These are phyloP conservation scores for Pleurotus platypus DNA, from an alignment of 768 basidiomycete genomes.

Conservation along the genomic window DNA sequence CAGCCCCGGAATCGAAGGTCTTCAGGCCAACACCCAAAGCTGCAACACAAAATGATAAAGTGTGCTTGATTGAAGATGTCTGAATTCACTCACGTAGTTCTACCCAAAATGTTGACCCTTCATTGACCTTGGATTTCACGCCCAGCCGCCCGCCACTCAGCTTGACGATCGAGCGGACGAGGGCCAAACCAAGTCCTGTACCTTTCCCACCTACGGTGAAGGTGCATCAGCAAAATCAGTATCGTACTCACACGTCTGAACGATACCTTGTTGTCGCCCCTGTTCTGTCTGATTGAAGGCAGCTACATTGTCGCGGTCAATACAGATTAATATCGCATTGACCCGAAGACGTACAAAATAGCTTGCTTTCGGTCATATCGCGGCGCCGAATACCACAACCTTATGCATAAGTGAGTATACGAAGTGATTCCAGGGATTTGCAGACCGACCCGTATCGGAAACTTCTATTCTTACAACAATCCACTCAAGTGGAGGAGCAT, in stretches of 20 bases:
- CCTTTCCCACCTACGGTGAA: constrained; percentile 51
- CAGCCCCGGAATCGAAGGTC: constrained; percentile 16
- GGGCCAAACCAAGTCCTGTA: constrained; percentile 71
- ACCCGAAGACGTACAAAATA: constrained; percentile 53
- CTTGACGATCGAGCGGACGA: constrained; percentile 78
- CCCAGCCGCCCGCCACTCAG: constrained; percentile 71
- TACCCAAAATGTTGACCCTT: constrained; percentile 89
- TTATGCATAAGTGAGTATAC: not conserved
- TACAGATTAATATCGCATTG: constrained; percentile 6
- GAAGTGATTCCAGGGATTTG: not conserved
- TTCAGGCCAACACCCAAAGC: constrained; percentile 71
- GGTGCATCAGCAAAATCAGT: constrained; percentile 3
- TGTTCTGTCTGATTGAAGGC: constrained; percentile 80
- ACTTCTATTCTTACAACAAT: constrained; percentile 87
- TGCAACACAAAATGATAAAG: constrained; percentile 14
- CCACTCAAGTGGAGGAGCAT: constrained; percentile 43
- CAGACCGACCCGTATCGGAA: constrained; percentile 57
- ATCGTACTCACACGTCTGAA: not conserved
- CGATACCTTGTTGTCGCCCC: constrained; percentile 60
- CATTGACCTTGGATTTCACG: constrained; percentile 56
- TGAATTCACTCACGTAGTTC: constrained; percentile 49
- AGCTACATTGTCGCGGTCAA: constrained; percentile 31
- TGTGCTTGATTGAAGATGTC: constrained; percentile 11
- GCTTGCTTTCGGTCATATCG: constrained; percentile 68
- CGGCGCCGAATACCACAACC: constrained; percentile 40